phyloP scores from a whole-genome alignment of 78 protist species.

The Dictyostelium capitatum region DNA sequence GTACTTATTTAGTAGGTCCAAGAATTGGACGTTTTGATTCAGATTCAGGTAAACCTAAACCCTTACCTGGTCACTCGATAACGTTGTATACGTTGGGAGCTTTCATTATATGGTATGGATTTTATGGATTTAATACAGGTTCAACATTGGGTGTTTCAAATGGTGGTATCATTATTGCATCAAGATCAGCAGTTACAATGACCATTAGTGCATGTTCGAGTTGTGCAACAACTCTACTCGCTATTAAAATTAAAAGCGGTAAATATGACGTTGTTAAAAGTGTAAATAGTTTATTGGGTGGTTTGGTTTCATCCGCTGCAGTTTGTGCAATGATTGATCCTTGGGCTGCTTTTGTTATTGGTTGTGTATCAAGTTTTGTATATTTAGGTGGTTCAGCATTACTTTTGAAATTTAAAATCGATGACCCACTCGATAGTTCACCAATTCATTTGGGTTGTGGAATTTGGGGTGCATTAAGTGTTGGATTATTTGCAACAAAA shows the following conservation, averaged over 20 bases:
- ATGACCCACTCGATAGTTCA: conserved; percentile 92
- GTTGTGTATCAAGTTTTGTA: conserved; percentile 69
- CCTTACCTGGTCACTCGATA: conserved; percentile 72
- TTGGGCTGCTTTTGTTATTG: conserved; percentile 90
- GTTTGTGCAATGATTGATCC: conserved; percentile 82
- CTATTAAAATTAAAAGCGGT: conserved; percentile 23
- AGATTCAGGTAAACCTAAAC: conserved; percentile 55
- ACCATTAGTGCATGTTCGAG: conserved; percentile 80
- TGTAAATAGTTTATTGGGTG: conserved; percentile 88
- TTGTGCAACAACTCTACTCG: conserved; percentile 68
- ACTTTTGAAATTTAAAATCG: conserved; percentile 62
- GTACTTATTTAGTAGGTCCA: conserved; percentile 89
- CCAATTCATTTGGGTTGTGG: conserved; percentile 91
- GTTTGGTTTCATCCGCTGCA: conserved; percentile 88
- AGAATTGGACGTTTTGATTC: conserved; percentile 87
- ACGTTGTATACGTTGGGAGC: conserved; percentile 87
- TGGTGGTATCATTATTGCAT: conserved; percentile 52
- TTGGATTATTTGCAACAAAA: conserved; percentile 72
- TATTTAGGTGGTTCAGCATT: conserved; percentile 53
- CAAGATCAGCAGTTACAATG: conserved; percentile 75
- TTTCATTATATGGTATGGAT: conserved; percentile 93
- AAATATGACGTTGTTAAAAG: conserved; percentile 31
- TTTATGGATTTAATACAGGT: conserved; percentile 92
- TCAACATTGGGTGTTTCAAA: conserved; percentile 77
- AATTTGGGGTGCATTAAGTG: conserved; percentile 85